Conservation (phyloP, 768 basidiomycete species). For the Mycena olivaceomarginata region DNA sequence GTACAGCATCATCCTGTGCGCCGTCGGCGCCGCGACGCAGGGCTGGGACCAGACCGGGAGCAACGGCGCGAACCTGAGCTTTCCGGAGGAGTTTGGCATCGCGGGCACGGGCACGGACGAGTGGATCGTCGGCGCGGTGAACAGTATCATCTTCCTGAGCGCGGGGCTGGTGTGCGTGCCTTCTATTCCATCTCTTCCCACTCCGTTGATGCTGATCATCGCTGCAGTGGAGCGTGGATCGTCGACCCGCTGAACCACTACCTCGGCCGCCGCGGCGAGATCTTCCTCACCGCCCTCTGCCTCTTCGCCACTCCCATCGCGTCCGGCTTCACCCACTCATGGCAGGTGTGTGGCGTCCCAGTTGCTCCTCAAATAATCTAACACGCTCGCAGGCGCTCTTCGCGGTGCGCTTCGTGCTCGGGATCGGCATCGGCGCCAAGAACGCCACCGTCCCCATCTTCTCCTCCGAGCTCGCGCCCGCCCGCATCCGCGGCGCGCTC, state of each 20-base stretch:
- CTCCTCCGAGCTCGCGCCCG: constrained; percentile 86
- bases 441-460: constrained; percentile 78
- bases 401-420: constrained; percentile 68
- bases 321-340: constrained; percentile 69
- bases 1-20: constrained; percentile 69
- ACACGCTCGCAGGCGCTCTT: constrained; percentile 37
- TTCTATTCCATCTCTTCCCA: constrained; percentile 57
- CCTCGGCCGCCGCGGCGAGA: constrained; percentile 77
- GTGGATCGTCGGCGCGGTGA: constrained; percentile 88
- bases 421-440: constrained; percentile 81
- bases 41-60: constrained; percentile 82
- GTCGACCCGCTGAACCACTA: constrained; percentile 71
- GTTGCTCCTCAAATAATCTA: too few species aligned
- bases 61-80: constrained; percentile 79
- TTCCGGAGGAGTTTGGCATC: constrained; percentile 60
- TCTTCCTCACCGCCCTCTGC: constrained; percentile 77
- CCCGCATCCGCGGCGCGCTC: constrained; percentile 89
- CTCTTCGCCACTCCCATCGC: constrained; percentile 72
- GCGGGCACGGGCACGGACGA: constrained; percentile 60
- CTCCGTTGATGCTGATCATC: constrained; percentile 28
- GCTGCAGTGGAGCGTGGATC: constrained; percentile 48
- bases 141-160: constrained; percentile 70
- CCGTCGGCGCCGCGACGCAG: constrained; percentile 71
- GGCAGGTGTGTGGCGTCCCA: constrained; percentile 53
- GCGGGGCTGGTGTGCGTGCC: constrained; percentile 67